phyloP scores from a whole-genome alignment of 2,329 filamentous ascomycete species.

The Nothophoma quercina region DNA sequence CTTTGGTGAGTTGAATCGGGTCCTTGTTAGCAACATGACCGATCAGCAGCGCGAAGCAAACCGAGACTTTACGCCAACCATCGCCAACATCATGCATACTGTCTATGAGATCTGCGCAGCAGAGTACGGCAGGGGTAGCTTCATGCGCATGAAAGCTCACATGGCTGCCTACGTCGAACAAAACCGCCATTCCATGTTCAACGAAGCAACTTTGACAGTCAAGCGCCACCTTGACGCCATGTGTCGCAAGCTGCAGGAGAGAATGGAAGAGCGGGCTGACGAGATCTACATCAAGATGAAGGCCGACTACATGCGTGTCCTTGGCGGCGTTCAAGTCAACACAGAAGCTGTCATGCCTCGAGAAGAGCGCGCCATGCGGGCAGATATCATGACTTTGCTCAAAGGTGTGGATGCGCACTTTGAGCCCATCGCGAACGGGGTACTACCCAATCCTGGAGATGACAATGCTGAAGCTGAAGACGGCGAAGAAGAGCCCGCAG shows the following conservation, averaged over 20 bases:
- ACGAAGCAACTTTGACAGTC: conserved; percentile 53
- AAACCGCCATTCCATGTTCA: conserved; percentile 59
- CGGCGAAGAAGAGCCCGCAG: neutral
- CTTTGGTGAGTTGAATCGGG: conserved; percentile 49
- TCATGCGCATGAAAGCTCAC: conserved; percentile 59
- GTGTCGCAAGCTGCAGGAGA: conserved; percentile 52
- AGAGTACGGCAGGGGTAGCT: conserved; percentile 58
- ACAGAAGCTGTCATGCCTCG: conserved; percentile 15
- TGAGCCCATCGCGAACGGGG: conserved; percentile 29
- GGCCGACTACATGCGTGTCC: conserved; percentile 48
- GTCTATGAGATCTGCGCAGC: conserved; percentile 57
- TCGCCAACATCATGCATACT: conserved; percentile 55
- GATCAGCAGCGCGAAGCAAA: conserved; percentile 61
- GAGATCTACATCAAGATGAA: conserved; percentile 52
- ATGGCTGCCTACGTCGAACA: conserved; percentile 58
- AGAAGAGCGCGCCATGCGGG: conserved; percentile 24
- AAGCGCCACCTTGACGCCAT: conserved; percentile 52
- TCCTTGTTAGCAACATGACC: conserved; percentile 51
- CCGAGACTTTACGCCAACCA: conserved; percentile 61
- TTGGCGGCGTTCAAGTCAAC: conserved; percentile 36
- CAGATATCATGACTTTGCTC: conserved; percentile 27
- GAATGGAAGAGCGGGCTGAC: conserved; percentile 55
- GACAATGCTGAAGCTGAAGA: neutral
- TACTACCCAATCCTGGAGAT: neutral
- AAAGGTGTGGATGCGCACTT: conserved; percentile 30